These are phyloP conservation scores for Fabrea salina DNA, from an alignment of 169 alveolate species.

Conservation along the genomic window DNA sequence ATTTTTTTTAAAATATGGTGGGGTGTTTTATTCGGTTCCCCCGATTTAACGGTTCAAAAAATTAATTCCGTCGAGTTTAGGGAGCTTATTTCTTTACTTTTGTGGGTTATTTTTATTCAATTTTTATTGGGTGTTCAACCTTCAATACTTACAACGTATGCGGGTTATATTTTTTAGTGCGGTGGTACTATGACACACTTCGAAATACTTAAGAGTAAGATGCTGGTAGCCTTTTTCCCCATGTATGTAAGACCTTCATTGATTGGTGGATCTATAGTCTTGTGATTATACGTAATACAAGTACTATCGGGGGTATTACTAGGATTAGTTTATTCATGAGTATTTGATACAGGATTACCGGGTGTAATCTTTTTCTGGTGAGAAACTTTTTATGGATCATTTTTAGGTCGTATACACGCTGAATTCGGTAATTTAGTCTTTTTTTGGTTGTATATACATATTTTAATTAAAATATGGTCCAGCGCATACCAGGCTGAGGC, in stretches of 20 bases:
- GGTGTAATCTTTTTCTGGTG: constrained; percentile 8
- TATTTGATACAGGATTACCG: constrained; percentile 13
- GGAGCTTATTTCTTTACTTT: background rate
- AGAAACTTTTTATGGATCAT: background rate
- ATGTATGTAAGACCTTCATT: constrained; percentile 9
- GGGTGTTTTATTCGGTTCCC: constrained; percentile 4
- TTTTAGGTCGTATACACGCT: constrained; percentile 6
- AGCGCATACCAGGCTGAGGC: background rate
- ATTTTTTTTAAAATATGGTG: constrained; percentile 30
- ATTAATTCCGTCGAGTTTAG: background rate
- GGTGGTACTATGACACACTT: background rate
- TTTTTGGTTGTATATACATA: constrained; percentile 4
- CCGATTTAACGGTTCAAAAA: background rate
- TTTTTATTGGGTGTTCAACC: constrained; percentile 15
- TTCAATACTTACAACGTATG: background rate
- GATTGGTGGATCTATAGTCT: constrained; percentile 13
- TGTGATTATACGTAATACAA: background rate
- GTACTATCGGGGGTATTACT: background rate
- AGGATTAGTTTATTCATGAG: background rate
- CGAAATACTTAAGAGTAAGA: background rate
- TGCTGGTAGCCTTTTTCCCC: background rate
- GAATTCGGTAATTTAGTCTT: constrained; percentile 24
- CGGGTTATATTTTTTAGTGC: background rate
- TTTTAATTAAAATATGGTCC: constrained; percentile 3
- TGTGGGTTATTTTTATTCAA: constrained; percentile 1